phyloP scores from a whole-genome alignment of 2,329 filamentous ascomycete species.

The Chaetothyriales sp. region DNA sequence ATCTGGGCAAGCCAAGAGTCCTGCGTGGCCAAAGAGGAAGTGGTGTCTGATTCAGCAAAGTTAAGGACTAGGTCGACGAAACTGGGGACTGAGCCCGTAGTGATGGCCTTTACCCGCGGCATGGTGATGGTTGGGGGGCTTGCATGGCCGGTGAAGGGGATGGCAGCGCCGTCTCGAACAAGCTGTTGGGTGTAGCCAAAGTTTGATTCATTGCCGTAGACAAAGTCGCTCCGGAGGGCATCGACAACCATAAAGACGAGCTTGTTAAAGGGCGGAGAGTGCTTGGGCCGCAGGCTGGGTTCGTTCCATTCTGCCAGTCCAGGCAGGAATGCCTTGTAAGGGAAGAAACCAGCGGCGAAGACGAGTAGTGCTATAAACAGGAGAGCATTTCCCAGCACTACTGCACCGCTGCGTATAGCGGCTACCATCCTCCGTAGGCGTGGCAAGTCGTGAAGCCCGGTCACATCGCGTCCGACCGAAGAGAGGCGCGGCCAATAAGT shows the following conservation, averaged over 20 bases:
- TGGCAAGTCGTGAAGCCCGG: not conserved
- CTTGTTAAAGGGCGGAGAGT: slow-evolving; percentile 55
- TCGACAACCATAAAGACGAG: slow-evolving; percentile 97
- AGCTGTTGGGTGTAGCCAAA: slow-evolving; percentile 82
- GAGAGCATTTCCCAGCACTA: slow-evolving; percentile 12
- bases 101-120: slow-evolving; percentile 93
- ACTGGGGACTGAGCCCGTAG: slow-evolving; percentile 92
- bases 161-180: slow-evolving; percentile 64
- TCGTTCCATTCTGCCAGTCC: slow-evolving; percentile 52
- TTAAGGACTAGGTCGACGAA: slow-evolving; percentile 96
- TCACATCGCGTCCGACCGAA: not conserved
- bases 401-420: not conserved
- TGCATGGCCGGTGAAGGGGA: slow-evolving; percentile 91
- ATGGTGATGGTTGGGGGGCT: slow-evolving; percentile 97
- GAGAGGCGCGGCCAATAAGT: too few relatives aligned
- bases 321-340: slow-evolving; percentile 85
- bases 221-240: slow-evolving; percentile 68
- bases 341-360: slow-evolving; percentile 86
- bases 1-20: slow-evolving; percentile 96
- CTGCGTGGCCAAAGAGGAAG: slow-evolving; percentile 71
- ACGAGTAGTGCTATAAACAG: slow-evolving; percentile 34
- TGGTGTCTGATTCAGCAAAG: slow-evolving; percentile 84
- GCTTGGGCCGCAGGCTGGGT: slow-evolving; percentile 20
- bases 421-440: not conserved
- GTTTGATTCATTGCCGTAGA: slow-evolving; percentile 64